Base-by-base conservation (phyloP, 768 basidiomycete genomes). In the Xerocomellus intermedius region DNA sequence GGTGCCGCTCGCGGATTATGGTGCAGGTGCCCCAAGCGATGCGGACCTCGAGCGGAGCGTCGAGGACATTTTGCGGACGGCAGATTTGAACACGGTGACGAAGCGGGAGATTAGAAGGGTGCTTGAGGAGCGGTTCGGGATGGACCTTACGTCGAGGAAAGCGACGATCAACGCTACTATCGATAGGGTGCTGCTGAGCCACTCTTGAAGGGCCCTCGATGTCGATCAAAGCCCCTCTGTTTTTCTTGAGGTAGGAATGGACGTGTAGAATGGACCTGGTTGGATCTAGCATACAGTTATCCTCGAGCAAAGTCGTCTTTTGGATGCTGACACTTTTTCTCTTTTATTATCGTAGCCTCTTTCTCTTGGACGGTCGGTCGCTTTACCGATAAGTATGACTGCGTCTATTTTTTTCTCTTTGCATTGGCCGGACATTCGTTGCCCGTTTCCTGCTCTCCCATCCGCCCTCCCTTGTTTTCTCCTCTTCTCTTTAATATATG, bases 71-170 rank as follows among this genome's bases (percentile, higher is more conserved):
- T 75, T 98, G 50, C 81, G 80, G 17, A 73, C 77, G 14, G 92
- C 93, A 1, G 93, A 98, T 73, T 77, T 99, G 48, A 92, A 94
- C 66, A 84, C 84, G 12, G 80, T 97, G 54, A 98, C 96, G 48
- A 98, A 98, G 77, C 85, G 95, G 62, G 90, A 87, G 62, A 87
- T 99, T 48, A 82, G 96, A 37, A 79, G 85, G 52, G 83, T 85
- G 65, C 76, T 99, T 35, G 95, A 98, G 72, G 84, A 84, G 56
- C 80, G 79, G 56, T 97, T 88, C 67, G 87, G 87, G 33, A 83
- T 86, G 75, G 89, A 90, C 68, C 73, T 98, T 54, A 81, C 83
- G 13, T 60, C 82, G 22, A 81, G 86, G 53, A 91, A 94, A 72
- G 74, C 76, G 26, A 77, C 78, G 26, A 91, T 94, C 71, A 94